Evolutionary conservation across 352 stramenopile species (phyloP), one percentile per base, ranked within the genome.

Genomic region (Phytophthora pisi): DNA sequence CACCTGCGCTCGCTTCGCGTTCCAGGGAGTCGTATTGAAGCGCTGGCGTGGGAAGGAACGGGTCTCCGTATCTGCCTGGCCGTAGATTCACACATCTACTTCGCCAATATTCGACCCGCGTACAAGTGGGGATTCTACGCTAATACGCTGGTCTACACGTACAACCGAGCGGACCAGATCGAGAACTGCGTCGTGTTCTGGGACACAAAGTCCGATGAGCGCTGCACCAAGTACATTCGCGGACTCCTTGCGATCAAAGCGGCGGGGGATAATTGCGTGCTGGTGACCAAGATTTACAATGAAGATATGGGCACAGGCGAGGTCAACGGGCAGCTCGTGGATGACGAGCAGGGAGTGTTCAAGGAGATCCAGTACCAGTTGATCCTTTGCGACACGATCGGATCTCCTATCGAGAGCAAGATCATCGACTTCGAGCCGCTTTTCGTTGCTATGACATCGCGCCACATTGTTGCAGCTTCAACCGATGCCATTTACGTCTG

Each of bases 71-170:
- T 98, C 45, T 97, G 94, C 43, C 68, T 98, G 16, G 95, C 95
- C 0, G 93, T 98, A 20, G 95, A 98, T 74, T 94, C 90, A 18
- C 93, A 96, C 79, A 98, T 98, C 54, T 98, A 97, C 82, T 98
- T 98, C 76, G 95, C 95, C 36, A 98, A 98, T 75, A 95, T 98
- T 49, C 89, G 95, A 6, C 91, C 87, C 18, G 85, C 88, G 40
- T 98, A 98, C 81, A 93, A 92, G 47, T 98, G 92, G 92, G 89
- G 89, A 11, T 97, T 88, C 57, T 97, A 96, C 58, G 70, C 77
- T 15, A 91, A 93, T 57, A 96, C 91, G n/a, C 64, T 98, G 49
- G 91, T 96, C 15, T 97, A 97, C 73, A 91, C 92, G 57, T 97
- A 97, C 84, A 93, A 93, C 51, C 90, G 88, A 24, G 68, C 89